Evolutionary conservation across 352 stramenopile species (phyloP).

Genomic region (Globisporangium paroecandrum): DNA sequence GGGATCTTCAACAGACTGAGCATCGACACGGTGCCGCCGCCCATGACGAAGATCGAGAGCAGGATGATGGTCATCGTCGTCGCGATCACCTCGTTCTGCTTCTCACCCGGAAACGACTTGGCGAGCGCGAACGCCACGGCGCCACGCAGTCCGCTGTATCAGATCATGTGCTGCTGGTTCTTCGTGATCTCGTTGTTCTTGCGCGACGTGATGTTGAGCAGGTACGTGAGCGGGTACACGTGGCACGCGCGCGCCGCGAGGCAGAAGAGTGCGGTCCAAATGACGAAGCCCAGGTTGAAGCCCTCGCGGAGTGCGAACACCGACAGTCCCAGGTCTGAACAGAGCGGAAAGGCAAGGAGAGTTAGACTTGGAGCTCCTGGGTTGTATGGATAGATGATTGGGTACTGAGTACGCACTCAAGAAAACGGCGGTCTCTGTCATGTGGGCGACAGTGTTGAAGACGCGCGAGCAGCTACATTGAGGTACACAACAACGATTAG

Average conservation of each 20-base stretch:
- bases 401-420: conserved; percentile 53
- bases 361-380: background rate
- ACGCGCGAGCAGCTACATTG: conserved; percentile 68
- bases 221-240: conserved; percentile 84
- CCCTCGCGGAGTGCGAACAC: conserved; percentile 82
- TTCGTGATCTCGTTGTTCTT: conserved; percentile 63
- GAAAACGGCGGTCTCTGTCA: conserved; percentile 92
- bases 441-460: conserved; percentile 90
- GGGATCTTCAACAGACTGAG: conserved; percentile 87
- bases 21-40: conserved; percentile 40
- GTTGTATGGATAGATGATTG: conserved; percentile 5
- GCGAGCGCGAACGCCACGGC: conserved; percentile 72
- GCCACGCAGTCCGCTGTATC: conserved; percentile 91
- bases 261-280: conserved; percentile 85
- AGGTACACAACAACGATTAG: background rate
- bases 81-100: background rate
- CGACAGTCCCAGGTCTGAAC: conserved; percentile 84
- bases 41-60: background rate
- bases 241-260: conserved; percentile 79
- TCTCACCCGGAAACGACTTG: conserved; percentile 46
- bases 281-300: conserved; percentile 82
- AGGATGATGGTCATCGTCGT: background rate
- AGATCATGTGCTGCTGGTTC: conserved; percentile 94
- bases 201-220: conserved; percentile 52
- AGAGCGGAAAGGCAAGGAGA: background rate